Evolutionary conservation across 2,329 filamentous ascomycete genomes (phyloP), one percentile per base, ranked within the genome.

Genomic region (Xylariales sp.): DNA sequence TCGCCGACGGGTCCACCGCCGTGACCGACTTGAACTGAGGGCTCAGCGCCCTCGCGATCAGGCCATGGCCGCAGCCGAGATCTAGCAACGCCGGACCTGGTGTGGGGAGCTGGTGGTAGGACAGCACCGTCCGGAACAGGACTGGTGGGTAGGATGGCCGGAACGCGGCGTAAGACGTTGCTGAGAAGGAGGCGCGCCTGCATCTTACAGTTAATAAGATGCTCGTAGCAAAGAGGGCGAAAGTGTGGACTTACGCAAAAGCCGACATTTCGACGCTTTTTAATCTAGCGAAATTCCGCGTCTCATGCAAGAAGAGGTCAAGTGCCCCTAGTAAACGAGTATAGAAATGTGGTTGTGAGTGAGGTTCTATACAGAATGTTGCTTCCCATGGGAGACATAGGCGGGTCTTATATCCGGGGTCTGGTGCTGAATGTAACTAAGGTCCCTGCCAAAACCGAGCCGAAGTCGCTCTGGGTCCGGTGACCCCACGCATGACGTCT

Each of bases 61-160:
- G 62, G 16, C 78, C 80, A 43, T 80, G 78, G 4, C 80, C 80
- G 47, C 75, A 79, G 33, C 81, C 80, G n/a, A 84, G 61, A 52
- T 84, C 81, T 7, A 83, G 54, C 15, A 69, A 48, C 3, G 53
- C 58, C 7, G 59, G 57, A 4, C 41, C 37, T 0, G 50, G 19
- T 2, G 50, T 53, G 42, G 50, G 61, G 15, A 44, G 53, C 51
- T 63, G 60, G 55, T 82, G 76, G 54, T 74, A 81, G 16, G 54
- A 52, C 11, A 83, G 63, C 8, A 83, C 58, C 14, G 61, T 69
- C 36, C 66, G 63, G 58, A 73, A 81, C 20, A 83, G 62, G 15
- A 60, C 62, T 7, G 65, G 53, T 6, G 78, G 77, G 52, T 83
- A 84, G 18, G 64, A 62, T 13, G 79, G 78, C 13, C 79, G 70